These are phyloP conservation scores for Mediolabrus comicus DNA, from an alignment of 108 stramenopile genomes.

Conservation along the genomic window DNA sequence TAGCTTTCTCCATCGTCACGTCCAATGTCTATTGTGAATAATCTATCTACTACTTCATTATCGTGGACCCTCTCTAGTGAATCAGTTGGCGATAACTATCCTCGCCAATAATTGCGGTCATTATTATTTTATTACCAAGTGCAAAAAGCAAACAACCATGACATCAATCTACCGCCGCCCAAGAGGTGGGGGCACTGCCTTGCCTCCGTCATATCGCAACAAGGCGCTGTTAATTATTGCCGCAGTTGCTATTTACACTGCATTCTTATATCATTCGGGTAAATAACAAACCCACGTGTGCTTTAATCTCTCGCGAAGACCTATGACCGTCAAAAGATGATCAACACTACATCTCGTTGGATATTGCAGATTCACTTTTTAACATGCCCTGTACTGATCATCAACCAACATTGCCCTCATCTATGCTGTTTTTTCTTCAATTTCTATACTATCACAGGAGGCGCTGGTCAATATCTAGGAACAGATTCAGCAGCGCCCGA, in stretches of 20 bases:
- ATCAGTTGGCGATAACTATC: too few relatives aligned
- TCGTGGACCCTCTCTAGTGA: too few relatives aligned
- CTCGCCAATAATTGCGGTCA: not conserved
- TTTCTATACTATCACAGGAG: constrained; percentile 33
- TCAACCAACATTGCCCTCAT: not conserved
- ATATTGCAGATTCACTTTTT: too few relatives aligned
- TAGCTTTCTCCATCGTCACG: too few relatives aligned
- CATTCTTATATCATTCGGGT: constrained; percentile 76
- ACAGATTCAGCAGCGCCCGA: constrained; percentile 20
- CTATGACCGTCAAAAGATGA: too few relatives aligned
- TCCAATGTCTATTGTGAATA: too few relatives aligned
- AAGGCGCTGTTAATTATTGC: constrained; percentile 52
- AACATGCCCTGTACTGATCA: not conserved
- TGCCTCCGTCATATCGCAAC: constrained; percentile 69
- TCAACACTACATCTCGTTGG: too few relatives aligned
- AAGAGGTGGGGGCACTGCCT: constrained; percentile 27
- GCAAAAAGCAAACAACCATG: not conserved
- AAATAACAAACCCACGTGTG: not conserved
- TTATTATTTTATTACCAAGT: not conserved
- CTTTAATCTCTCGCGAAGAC: too few relatives aligned
- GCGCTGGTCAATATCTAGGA: constrained; percentile 55
- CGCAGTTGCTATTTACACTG: constrained; percentile 70
- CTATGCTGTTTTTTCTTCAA: not conserved
- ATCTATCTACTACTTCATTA: too few relatives aligned
- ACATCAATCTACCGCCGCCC: not conserved